Base-by-base conservation (phyloP, 2,329 filamentous ascomycete genomes). In the Chalara sp. region DNA sequence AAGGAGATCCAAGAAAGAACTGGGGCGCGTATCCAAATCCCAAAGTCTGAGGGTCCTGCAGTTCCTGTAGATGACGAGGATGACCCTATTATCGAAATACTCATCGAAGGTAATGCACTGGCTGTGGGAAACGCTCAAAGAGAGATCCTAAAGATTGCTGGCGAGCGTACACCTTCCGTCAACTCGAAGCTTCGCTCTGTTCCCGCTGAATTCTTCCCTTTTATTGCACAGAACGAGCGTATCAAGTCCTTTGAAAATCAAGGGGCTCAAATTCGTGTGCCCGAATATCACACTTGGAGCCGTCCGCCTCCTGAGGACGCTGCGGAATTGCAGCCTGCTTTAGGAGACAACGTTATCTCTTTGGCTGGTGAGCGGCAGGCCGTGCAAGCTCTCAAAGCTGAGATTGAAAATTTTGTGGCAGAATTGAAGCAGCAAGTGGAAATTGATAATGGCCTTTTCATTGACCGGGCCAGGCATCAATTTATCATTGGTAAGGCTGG, bases 151-250 rank as follows among this genome's bases (percentile, higher is more conserved):
- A 86, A 85, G 62, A 96, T 97, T 65, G 89, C 89, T 50, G 86
- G 86, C 61, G 90, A 96, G 69, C 84, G 89, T 55, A 84, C 87
- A 48, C 86, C 89, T 50, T 92, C 86, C 60, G 80, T 91, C 64
- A 93, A 81, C 70, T 78, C 89, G 51, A 89, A 87, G 61, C 71
- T 99, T 58, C 89, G 85, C 68, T 83, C 84, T 46, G 86, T 99
- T 53, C 91, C 93, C 6, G 81, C 89, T 30, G 90, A 96, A 66
- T 95, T 93, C 69, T 99, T 93, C 70, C 92, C 92, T 48, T 99
- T 99, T 74, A 85, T 99, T 67, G 86, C 89, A 29, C 80, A 86
- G 66, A 88, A 90, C 65, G 74, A 79, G 44, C 73, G 81, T 47
- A 71, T 89, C 50, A 76, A 80, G 57, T 78, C 79, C 37, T 75